Base-by-base conservation (phyloP, 179 eudicot species). In the Carnegiea gigantea region DNA sequence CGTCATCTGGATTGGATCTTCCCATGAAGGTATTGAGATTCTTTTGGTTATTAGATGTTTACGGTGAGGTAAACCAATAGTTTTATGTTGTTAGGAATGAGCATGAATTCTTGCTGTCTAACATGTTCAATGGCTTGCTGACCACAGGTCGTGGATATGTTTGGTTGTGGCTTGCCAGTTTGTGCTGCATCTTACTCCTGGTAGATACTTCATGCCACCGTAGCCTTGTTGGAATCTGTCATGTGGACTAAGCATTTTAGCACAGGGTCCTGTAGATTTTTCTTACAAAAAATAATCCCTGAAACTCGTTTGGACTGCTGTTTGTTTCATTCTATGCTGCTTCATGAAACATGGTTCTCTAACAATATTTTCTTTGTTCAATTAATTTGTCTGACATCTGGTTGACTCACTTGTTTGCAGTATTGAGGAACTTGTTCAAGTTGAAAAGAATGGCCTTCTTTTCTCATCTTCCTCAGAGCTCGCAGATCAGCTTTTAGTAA, bases 121-220 rank as follows among this genome's bases (percentile, higher is more conserved):
- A 76, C 59, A 18, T 73, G 79, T 68, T 17, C 67, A 73, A 28
- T 53, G 73, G 24, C 67, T 67, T 67, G 75, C 24, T 80, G 68
- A 30, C 77, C 76, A 78, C 81, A 95, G 99, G 99, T 96, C 76
- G 99, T 96, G 60, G 99, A 96, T 88, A 96, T 96, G 99, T 96
- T 96, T 87, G 99, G 98, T 43, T 96, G 97, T 89, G 98, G 99
- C 71, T 84, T 96, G 72, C 99, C 99, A n/a, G 98, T 96, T 74
- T 96, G 98, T 78, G 99, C 99, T 72, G 97, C 90, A 81, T 94
- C 99, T 28, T 96, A 96, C 88, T 96, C 99, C 53, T 96, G 99
- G 99, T 95, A 92, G 77, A 48, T 33, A 54, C 57, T 70, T 65
- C 18, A n/a, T 30, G 5, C n/a, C 26, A 20, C 17, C 44, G 43